Evolutionary conservation across 306 rosid species (phyloP).

Genomic region (Gynostemma pentaphyllum): DNA sequence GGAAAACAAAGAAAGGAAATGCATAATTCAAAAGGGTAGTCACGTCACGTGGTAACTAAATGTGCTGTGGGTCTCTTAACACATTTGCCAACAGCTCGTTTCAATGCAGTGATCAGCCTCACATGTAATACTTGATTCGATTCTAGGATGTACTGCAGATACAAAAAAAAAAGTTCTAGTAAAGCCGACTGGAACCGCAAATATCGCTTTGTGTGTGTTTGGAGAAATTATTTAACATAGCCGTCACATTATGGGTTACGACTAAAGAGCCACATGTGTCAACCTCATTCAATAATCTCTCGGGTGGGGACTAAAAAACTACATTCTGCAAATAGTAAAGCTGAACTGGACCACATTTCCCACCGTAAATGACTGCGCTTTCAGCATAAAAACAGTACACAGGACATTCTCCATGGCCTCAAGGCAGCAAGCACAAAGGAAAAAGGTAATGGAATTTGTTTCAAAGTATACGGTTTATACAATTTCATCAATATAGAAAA

Average conservation of each 20-base stretch:
- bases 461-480: background rate
- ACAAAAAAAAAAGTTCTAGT: background rate
- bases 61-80: background rate
- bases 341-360: slow-evolving; percentile 7
- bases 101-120: background rate
- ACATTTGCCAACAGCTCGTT: background rate
- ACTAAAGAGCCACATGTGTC: too few relatives aligned
- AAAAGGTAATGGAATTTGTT: background rate
- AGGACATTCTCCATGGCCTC: slow-evolving; percentile 9
- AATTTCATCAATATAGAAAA: slow-evolving; percentile 2
- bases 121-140: background rate
- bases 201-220: slow-evolving; percentile 1
- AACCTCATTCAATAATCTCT: too few relatives aligned
- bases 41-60: slow-evolving; percentile 7
- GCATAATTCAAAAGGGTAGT: background rate
- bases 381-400: background rate
- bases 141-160: background rate
- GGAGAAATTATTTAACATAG: too few relatives aligned
- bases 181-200: background rate
- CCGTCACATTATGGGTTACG: too few relatives aligned
- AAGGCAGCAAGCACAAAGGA: background rate
- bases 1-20: background rate
- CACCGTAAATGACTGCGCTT: slow-evolving; percentile 8
- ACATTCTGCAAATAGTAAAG: slow-evolving; percentile 5
- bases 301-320: slow-evolving; percentile 1